phyloP scores from a whole-genome alignment of 805 yeast genomes.

The Metschnikowia cerradonensis region DNA sequence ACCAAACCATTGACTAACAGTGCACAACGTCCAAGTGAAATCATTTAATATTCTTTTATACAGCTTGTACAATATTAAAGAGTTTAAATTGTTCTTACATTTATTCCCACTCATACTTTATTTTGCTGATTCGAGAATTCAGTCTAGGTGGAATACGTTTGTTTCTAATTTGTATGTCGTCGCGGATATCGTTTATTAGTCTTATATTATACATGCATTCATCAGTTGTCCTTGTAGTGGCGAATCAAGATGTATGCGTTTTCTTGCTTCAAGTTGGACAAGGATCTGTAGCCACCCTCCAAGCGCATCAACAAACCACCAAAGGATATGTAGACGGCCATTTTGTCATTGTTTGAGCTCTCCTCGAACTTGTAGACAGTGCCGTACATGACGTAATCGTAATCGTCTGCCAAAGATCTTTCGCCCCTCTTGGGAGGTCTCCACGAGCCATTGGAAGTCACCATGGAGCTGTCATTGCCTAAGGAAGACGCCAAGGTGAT shows the following conservation, averaged over 20 bases:
- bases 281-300: slow-evolving; percentile 90
- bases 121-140: too few species aligned
- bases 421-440: slow-evolving; percentile 82
- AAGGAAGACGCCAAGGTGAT: slow-evolving; percentile 80
- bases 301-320: slow-evolving; percentile 92
- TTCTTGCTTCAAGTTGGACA: slow-evolving; percentile 88
- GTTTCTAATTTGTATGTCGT: neutral
- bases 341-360: slow-evolving; percentile 56
- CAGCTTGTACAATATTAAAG: too few species aligned
- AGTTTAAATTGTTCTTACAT: too few species aligned
- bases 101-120: too few species aligned
- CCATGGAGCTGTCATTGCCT: slow-evolving; percentile 43
- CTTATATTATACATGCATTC: slow-evolving; percentile 12
- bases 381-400: slow-evolving; percentile 97
- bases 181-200: slow-evolving; percentile 1
- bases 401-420: slow-evolving; percentile 87
- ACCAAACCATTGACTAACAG: neutral
- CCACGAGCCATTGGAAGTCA: slow-evolving; percentile 62
- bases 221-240: slow-evolving; percentile 43
- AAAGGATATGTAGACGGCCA: slow-evolving; percentile 89
- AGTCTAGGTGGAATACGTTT: too few species aligned
- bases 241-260: slow-evolving; percentile 88
- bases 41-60: too few species aligned
- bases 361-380: slow-evolving; percentile 97
- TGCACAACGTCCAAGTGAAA: neutral